A percentile compares a stretch with the other conserved stretches of the same genome.
phyloP scores from a whole-genome alignment of 1,139 yeast genomes.

The Suhomyces maxii region DNA sequence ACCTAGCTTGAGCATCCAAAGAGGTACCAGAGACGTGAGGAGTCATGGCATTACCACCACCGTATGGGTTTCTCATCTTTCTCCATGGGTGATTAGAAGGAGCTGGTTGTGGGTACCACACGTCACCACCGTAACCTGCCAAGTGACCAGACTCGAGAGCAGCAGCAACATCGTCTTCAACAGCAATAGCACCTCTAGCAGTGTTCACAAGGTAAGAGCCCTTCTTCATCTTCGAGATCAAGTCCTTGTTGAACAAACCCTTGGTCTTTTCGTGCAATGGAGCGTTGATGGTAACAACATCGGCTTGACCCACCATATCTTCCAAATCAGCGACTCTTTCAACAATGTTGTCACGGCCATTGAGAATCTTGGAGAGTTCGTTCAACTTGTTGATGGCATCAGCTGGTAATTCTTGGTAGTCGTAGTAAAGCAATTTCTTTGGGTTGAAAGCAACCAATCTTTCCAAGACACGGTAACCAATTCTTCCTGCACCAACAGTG shows the following conservation, averaged over 20 bases:
- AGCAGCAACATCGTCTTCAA: slow-evolving; percentile 71
- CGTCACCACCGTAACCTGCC: slow-evolving; percentile 83
- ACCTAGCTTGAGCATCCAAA: slow-evolving; percentile 75
- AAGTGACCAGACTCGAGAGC: slow-evolving; percentile 70
- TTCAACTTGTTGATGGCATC: slow-evolving; percentile 56
- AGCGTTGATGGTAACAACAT: slow-evolving; percentile 74
- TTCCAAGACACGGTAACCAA: slow-evolving; percentile 75
- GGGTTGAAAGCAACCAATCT: slow-evolving; percentile 74
- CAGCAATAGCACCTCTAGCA: slow-evolving; percentile 81
- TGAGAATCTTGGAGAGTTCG: slow-evolving; percentile 38
- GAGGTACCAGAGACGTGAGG: slow-evolving; percentile 83
- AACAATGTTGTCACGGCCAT: slow-evolving; percentile 39
- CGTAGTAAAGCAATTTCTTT: slow-evolving; percentile 70
- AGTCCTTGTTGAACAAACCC: slow-evolving; percentile 67
- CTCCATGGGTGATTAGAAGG: slow-evolving; percentile 80
- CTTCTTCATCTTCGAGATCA: slow-evolving; percentile 70
- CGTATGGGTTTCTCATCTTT: slow-evolving; percentile 59
- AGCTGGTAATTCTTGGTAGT: slow-evolving; percentile 67
- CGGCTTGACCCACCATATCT: slow-evolving; percentile 68
- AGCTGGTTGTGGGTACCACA: slow-evolving; percentile 82
- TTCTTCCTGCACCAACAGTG: slow-evolving; percentile 82
- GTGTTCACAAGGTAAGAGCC: slow-evolving; percentile 81
- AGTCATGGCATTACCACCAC: slow-evolving; percentile 83
- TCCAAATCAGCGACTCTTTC: slow-evolving; percentile 65
- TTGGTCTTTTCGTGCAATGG: slow-evolving; percentile 72